These are phyloP conservation scores for Quercus berberidifolia DNA, from an alignment of 306 rosid species.

Conservation along the genomic window DNA sequence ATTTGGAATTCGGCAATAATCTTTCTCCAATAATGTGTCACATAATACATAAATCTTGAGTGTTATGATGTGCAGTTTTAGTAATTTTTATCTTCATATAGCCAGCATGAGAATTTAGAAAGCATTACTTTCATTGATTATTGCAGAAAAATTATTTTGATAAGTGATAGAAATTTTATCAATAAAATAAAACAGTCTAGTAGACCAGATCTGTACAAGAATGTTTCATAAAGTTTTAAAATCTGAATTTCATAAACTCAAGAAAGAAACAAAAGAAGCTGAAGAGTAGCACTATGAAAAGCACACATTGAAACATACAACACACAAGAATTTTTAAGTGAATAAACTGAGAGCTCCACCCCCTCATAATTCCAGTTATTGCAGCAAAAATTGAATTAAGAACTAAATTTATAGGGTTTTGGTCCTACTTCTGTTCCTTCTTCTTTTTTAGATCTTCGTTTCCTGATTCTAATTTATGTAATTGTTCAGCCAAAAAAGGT, in stretches of 20 bases:
- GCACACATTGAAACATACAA: no score
- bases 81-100: neutral
- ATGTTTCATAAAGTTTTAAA: no score
- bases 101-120: neutral
- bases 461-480: constrained; percentile 18
- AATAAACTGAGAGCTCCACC: no score
- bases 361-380: neutral
- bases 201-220: no score
- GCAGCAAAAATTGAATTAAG: neutral
- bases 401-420: neutral
- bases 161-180: no score
- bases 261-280: no score
- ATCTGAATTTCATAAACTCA: no score
- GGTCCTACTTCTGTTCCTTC: neutral
- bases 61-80: no score
- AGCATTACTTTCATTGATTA: neutral
- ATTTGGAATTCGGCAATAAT: neutral
- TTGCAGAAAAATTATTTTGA: neutral
- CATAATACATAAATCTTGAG: neutral
- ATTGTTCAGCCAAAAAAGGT: constrained; percentile 89
- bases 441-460: neutral
- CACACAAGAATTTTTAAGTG: no score
- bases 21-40: neutral
- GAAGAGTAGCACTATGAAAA: no score
- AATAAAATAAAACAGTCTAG: no score